phyloP scores from a whole-genome alignment of 495 filamentous ascomycete genomes.

The Lineolata rhizophorae region DNA sequence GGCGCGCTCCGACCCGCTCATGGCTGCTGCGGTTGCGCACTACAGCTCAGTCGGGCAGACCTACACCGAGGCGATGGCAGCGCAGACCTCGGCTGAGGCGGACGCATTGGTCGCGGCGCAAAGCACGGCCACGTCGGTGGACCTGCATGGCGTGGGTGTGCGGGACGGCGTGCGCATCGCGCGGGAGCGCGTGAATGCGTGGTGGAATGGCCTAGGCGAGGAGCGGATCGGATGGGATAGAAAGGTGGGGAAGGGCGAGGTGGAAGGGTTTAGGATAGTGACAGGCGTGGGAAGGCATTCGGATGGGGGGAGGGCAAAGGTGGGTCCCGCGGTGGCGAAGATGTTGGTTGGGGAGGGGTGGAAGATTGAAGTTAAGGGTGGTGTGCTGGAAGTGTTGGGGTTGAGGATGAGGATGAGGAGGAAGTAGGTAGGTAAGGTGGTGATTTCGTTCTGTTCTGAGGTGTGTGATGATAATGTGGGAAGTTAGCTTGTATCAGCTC shows the following conservation, averaged over 20 bases:
- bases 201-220: constrained; percentile 62
- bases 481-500: too few relatives aligned
- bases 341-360: constrained; percentile 62
- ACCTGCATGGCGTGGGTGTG: constrained; percentile 73
- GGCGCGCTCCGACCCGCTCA: constrained; percentile 39
- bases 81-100: constrained; percentile 26
- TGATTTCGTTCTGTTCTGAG: too few relatives aligned
- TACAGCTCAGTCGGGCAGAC: constrained; percentile 38
- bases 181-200: constrained; percentile 36
- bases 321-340: constrained; percentile 63
- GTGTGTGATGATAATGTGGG: too few relatives aligned
- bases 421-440: too few relatives aligned
- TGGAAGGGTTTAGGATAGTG: constrained; percentile 41
- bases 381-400: constrained; percentile 42
- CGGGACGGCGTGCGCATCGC: constrained; percentile 58
- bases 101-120: constrained; percentile 38
- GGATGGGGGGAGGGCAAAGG: constrained; percentile 44
- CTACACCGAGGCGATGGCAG: constrained; percentile 23
- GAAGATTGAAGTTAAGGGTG: constrained; percentile 49
- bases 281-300: constrained; percentile 67
- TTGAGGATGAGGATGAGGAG: constrained; percentile 12
- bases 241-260: constrained; percentile 14
- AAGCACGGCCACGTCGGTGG: constrained; percentile 33
- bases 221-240: constrained; percentile 22
- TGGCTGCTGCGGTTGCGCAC: constrained; percentile 43